Evolutionary conservation across 768 basidiomycete genomes (phyloP).

Genomic region (Lentinula boryana): DNA sequence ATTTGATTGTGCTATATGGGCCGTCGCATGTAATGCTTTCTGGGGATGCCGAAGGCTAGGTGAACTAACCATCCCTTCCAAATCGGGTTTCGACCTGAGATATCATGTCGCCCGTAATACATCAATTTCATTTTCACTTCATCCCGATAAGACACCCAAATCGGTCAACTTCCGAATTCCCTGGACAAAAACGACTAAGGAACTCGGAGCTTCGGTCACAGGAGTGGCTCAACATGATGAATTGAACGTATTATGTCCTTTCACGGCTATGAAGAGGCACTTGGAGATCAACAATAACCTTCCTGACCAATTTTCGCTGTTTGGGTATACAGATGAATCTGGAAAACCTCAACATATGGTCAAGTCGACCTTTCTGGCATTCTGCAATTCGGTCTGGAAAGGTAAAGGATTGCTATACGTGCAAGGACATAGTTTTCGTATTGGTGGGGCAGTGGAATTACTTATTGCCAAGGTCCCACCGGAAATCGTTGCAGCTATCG

Average conservation of each 20-base stretch:
- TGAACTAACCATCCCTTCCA: too few relatives aligned
- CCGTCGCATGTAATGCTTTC: too few relatives aligned
- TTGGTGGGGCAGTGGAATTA: constrained; percentile 23
- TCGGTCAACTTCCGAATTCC: constrained; percentile 24
- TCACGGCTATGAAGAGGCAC: constrained; percentile 18
- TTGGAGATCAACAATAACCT: constrained; percentile 9
- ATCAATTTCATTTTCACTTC: too few relatives aligned
- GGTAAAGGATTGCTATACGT: background rate
- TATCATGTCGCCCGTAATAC: constrained; percentile 10
- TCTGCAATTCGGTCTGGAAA: constrained; percentile 7
- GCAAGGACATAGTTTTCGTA: constrained; percentile 22
- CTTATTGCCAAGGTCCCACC: constrained; percentile 18
- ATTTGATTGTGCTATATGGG: too few relatives aligned
- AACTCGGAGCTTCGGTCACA: constrained; percentile 17
- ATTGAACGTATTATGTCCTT: constrained; percentile 9
- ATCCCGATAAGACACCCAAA: background rate
- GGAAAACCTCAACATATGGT: constrained; percentile 8
- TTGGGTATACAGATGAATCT: background rate
- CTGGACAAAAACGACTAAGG: constrained; percentile 25
- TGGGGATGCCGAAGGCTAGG: too few relatives aligned
- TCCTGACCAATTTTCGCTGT: constrained; percentile 16
- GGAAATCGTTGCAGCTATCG: constrained; percentile 22
- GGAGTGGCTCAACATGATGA: constrained; percentile 15
- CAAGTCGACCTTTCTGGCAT: background rate
- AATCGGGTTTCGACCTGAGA: too few relatives aligned